These are phyloP conservation scores for Acanthamoeba sp. DNA, from an alignment of 208 protist genomes.

Conservation along the genomic window DNA sequence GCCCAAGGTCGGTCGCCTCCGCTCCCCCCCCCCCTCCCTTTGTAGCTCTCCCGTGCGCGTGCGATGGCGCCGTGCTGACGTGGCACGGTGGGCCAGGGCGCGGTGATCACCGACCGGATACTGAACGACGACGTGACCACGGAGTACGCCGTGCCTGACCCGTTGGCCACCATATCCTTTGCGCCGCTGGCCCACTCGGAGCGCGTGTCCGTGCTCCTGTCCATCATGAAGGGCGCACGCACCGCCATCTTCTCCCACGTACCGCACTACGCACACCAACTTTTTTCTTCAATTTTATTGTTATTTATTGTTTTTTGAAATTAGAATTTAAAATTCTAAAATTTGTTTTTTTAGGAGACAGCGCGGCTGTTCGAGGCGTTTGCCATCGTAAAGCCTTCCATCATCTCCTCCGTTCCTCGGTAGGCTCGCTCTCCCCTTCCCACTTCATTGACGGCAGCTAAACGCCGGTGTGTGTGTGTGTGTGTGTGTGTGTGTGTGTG, in stretches of 20 bases:
- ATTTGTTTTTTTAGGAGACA: not conserved
- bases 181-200: constrained; percentile 51
- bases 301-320: too few relatives aligned
- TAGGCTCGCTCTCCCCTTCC: not conserved
- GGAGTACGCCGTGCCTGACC: not conserved
- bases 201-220: constrained; percentile 23
- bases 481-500: not conserved
- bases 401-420: constrained; percentile 36
- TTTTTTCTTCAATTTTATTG: not conserved
- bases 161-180: constrained; percentile 39
- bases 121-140: constrained; percentile 48
- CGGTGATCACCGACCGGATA: constrained; percentile 33
- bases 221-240: constrained; percentile 21
- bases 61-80: not conserved
- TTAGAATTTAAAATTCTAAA: too few relatives aligned
- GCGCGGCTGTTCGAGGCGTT: constrained; percentile 37
- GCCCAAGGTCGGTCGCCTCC: constrained; percentile 68
- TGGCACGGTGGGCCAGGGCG: not conserved
- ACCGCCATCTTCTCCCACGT: constrained; percentile 45
- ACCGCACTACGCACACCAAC: not conserved
- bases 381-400: constrained; percentile 6
- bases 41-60: too few relatives aligned
- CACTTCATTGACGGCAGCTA: not conserved
- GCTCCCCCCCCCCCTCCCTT: too few relatives aligned
- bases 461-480: not conserved